phyloP scores from a whole-genome alignment of 2,329 filamentous ascomycete species.

The Rhexocercosporidium sp. region DNA sequence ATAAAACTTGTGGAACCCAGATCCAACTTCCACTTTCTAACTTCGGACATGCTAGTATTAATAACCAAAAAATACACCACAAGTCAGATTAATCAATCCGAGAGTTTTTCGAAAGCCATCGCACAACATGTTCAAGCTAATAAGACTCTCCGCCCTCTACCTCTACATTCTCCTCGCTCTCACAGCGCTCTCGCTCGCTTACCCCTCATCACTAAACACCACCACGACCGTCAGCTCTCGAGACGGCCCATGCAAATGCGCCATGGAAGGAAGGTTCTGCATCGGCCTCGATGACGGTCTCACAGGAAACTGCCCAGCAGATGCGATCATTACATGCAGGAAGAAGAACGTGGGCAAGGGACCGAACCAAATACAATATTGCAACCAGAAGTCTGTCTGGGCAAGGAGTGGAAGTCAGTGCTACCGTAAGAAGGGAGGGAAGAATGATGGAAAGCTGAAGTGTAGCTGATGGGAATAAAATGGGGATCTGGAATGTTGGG shows the following conservation, averaged over 20 bases:
- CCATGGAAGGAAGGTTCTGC: neutral
- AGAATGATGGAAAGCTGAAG: neutral
- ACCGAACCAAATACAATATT: neutral
- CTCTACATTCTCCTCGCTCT: neutral
- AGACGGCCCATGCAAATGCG: neutral
- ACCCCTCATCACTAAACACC: neutral
- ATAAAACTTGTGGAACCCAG: no score
- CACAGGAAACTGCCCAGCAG: neutral
- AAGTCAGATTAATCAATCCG: neutral
- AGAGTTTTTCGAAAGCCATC: neutral
- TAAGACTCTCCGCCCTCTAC: neutral
- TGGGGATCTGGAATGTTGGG: neutral
- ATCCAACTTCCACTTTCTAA: no score
- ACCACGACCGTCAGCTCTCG: neutral
- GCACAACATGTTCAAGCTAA: neutral
- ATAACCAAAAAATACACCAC: no score
- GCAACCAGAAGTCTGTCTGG: neutral
- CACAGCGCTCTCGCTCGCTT: neutral
- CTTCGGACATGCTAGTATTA: no score
- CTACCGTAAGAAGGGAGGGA: neutral
- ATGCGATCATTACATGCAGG: conserved; percentile 3
- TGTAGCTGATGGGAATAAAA: neutral
- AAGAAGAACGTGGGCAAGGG: neutral
- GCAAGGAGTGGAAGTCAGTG: neutral
- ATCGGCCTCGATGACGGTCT: neutral